A percentile compares a stretch with the other conserved stretches of the same genome.
These are phyloP conservation scores for Plasmodium knowlesi DNA, from an alignment of 169 alveolate genomes.

Conservation along the genomic window DNA sequence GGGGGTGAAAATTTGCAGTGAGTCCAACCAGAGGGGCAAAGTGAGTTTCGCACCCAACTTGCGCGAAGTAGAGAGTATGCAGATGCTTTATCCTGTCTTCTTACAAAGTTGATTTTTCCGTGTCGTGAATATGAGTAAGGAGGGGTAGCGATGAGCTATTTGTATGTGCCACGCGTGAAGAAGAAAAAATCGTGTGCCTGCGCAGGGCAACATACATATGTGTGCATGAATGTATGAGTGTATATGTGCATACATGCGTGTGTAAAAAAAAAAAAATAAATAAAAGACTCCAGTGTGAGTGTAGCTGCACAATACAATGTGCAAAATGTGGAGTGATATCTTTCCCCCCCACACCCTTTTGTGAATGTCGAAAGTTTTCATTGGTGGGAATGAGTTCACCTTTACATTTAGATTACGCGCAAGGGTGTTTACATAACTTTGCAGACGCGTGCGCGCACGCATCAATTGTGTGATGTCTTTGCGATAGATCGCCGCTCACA, in stretches of 20 bases:
- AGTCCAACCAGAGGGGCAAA: background rate
- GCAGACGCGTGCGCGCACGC: constrained; percentile 2
- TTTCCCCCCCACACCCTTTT: background rate
- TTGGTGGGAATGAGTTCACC: background rate
- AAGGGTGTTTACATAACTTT: background rate
- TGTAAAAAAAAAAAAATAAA: background rate
- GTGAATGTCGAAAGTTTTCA: background rate
- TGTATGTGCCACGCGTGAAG: background rate
- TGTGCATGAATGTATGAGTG: background rate
- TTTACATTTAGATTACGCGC: background rate
- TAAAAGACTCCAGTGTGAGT: background rate
- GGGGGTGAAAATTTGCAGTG: background rate
- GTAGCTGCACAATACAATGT: background rate
- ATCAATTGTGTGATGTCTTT: background rate
- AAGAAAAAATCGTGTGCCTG: background rate
- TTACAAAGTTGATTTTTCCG: background rate
- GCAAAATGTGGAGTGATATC: background rate
- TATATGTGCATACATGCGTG: background rate
- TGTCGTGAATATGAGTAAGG: background rate
- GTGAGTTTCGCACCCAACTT: background rate
- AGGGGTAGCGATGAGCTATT: background rate
- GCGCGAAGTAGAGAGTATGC: constrained; percentile 9
- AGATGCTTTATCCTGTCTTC: background rate
- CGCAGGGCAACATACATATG: constrained; percentile 1
- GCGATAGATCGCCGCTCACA: background rate